phyloP scores from a whole-genome alignment of 345 rosid species.

The Gossypium longicalyx region DNA sequence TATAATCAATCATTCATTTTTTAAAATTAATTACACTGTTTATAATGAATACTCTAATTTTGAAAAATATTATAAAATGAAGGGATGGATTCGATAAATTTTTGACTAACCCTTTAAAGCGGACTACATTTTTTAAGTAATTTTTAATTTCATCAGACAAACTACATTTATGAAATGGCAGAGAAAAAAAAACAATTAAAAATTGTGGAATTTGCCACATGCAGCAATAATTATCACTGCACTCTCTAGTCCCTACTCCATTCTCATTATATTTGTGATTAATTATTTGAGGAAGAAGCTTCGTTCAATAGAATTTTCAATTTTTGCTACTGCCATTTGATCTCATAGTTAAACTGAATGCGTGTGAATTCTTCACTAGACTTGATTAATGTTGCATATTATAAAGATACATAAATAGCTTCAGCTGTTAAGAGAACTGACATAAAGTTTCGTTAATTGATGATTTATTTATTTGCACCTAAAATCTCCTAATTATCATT shows the following conservation, averaged over 20 bases:
- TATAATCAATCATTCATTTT: too few species aligned
- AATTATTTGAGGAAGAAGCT: not conserved
- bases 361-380: not conserved
- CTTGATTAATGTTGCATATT: not conserved
- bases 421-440: not conserved
- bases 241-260: not conserved
- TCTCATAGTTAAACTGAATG: not conserved
- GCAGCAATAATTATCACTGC: not conserved
- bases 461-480: not conserved
- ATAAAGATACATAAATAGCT: not conserved
- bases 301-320: not conserved
- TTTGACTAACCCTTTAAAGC: not conserved
- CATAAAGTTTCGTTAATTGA: not conserved
- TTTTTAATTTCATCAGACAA: conserved; percentile 8
- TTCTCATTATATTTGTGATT: not conserved
- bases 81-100: too few species aligned
- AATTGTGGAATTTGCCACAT: not conserved
- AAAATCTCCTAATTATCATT: not conserved
- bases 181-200: not conserved
- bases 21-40: too few species aligned
- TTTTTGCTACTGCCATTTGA: not conserved
- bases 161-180: not conserved
- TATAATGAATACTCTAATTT: too few species aligned
- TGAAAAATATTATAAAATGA: too few species aligned
- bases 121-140: not conserved